Evolutionary conservation across 768 basidiomycete species (phyloP).

Genomic region (Lactifluus subvellereus): DNA sequence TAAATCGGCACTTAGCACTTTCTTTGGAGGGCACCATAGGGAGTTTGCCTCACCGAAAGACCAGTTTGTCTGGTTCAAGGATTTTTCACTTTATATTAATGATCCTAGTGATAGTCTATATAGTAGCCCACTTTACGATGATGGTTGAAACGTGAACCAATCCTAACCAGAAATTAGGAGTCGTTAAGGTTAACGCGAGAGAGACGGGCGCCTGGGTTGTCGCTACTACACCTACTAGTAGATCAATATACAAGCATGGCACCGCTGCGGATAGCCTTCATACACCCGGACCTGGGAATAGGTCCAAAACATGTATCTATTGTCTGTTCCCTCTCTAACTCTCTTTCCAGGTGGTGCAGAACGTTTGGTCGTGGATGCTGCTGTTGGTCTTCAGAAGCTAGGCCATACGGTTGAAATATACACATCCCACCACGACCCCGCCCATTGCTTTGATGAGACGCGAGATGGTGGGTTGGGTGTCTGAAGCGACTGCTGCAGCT

Average conservation of each 20-base stretch:
- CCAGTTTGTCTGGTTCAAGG: constrained; percentile 74
- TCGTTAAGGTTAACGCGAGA: not conserved
- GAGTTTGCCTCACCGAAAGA: constrained; percentile 65
- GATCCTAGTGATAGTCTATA: not conserved
- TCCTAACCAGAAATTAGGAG: constrained; percentile 4
- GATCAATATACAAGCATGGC: not conserved
- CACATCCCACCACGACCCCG: constrained; percentile 86
- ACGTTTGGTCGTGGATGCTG: constrained; percentile 91
- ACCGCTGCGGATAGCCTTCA: constrained; percentile 61
- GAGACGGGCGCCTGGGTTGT: too few relatives aligned
- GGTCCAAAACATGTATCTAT: constrained; percentile 41
- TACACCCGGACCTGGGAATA: constrained; percentile 94
- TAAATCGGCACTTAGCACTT: constrained; percentile 43
- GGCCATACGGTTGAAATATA: constrained; percentile 88
- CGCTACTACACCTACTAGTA: too few relatives aligned
- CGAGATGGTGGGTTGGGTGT: constrained; percentile 57
- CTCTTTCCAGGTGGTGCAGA: constrained; percentile 78
- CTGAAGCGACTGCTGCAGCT: not conserved
- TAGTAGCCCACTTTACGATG: not conserved
- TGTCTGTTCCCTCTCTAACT: not conserved
- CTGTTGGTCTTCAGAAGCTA: constrained; percentile 74
- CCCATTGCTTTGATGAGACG: constrained; percentile 92
- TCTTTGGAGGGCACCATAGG: constrained; percentile 70
- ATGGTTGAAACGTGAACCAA: too few relatives aligned
- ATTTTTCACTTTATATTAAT: constrained; percentile 44